Base-by-base conservation (phyloP, 1,139 yeast species). In the Scheffersomyces illinoinensis region DNA sequence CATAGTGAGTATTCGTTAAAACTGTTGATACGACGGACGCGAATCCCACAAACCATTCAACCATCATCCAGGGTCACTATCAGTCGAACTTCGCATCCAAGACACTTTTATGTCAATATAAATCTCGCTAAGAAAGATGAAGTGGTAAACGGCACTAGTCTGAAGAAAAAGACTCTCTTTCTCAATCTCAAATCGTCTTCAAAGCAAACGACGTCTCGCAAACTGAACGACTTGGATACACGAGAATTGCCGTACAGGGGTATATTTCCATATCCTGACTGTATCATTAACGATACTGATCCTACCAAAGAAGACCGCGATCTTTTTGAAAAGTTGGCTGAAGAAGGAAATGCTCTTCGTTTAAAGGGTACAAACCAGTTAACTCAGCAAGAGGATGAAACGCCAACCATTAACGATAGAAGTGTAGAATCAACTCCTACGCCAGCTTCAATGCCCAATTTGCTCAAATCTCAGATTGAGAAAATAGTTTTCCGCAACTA, bases 161-260 rank as follows among this genome's bases (percentile, higher is more conserved):
- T 17, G 17, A 48, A 47, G 50, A 12, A 21, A 14, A 48, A 24
- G 21, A 48, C 26, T 6, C 51, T 48, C n/a, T 7, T 48, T 20
- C 26, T 48, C 21, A 48, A 21, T 5, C 24, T 48, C n/a, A 48
- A 48, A 8, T 21, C 18, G 14, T 20, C 21, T n/a, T 10, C 24
- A 14, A 48, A 48, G 19, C 43, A 10, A 33, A 8, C 43, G 10
- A 10, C 21, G 21, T 21, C 43, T 33, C 43, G 43, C 14, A 33
- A 33, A 12, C 43, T 10, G 66, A 69, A 52, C n/a, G 51, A 48
- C 7, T 20, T 48, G 8, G 51, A 48, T 48, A 48, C n/a, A 21
- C 61, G 67, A 18, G 87, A 84, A 61, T 61, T 86, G 52, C 95
- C 95, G 0, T 90, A 86, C 66, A 77, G 88, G 58, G 96, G 96